phyloP scores from a whole-genome alignment of 805 yeast species.

The Saccharomycopsis fermentans region DNA sequence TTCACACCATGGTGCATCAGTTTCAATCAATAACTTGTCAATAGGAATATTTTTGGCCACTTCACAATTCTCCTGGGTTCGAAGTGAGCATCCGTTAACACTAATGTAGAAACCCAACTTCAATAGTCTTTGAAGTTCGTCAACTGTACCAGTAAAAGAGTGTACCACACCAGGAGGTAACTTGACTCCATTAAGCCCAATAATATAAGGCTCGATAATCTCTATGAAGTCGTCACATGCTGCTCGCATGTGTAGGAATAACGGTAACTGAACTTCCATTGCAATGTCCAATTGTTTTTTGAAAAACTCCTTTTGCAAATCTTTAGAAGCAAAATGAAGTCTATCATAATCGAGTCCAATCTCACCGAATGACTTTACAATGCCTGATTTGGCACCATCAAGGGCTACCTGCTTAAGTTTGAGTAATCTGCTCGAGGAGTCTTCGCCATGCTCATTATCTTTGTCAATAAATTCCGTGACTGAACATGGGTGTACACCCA shows the following conservation, averaged over 20 bases:
- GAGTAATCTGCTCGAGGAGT: slow-evolving; percentile 31
- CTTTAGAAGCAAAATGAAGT: slow-evolving; percentile 60
- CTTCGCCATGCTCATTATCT: slow-evolving; percentile 24
- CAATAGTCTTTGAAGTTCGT: slow-evolving; percentile 51
- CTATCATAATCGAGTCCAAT: slow-evolving; percentile 94
- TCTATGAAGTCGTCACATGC: slow-evolving; percentile 70
- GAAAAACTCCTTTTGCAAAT: slow-evolving; percentile 60
- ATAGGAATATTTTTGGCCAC: slow-evolving; percentile 63
- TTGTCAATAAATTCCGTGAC: slow-evolving; percentile 42
- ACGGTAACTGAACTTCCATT: slow-evolving; percentile 47
- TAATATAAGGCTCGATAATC: slow-evolving; percentile 52
- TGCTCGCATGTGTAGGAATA: slow-evolving; percentile 84
- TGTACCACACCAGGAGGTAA: slow-evolving; percentile 74
- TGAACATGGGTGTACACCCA: slow-evolving; percentile 93
- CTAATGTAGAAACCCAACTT: slow-evolving; percentile 61
- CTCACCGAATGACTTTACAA: slow-evolving; percentile 84
- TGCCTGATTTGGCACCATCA: slow-evolving; percentile 37
- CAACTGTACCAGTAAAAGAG: slow-evolving; percentile 78
- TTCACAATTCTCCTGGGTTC: slow-evolving; percentile 59
- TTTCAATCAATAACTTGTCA: slow-evolving; percentile 67
- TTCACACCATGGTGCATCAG: slow-evolving; percentile 99
- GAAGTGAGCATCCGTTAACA: slow-evolving; percentile 87
- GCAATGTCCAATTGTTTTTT: slow-evolving; percentile 62
- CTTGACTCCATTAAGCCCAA: slow-evolving; percentile 22
- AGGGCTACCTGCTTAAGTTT: slow-evolving; percentile 40